Percentiles rank a stretch among this genome's conserved stretches.
Conservation (phyloP, 108 stramenopile genomes). For the Aureococcus anophagefferens region DNA sequence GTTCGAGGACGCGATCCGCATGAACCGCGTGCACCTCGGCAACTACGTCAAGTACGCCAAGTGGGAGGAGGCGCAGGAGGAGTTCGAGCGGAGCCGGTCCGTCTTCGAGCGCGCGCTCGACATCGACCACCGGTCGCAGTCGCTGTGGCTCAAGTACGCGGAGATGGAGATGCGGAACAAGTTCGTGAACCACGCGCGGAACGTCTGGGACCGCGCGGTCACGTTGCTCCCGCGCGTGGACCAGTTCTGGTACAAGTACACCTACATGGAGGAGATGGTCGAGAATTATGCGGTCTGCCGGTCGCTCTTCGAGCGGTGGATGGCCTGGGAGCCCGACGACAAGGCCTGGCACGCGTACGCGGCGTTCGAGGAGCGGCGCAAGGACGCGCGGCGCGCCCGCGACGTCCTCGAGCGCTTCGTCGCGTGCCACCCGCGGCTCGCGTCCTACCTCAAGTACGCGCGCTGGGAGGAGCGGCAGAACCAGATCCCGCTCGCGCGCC, state of each 20-base stretch:
- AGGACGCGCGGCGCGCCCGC: constrained; percentile 47
- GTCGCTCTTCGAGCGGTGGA: constrained; percentile 95
- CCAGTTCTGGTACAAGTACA: constrained; percentile 98
- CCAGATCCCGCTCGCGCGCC: constrained; percentile 76
- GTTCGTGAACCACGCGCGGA: constrained; percentile 94
- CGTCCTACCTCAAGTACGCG: constrained; percentile 85
- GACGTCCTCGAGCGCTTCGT: constrained; percentile 58
- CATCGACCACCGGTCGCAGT: constrained; percentile 74
- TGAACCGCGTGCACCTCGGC: constrained; percentile 82
- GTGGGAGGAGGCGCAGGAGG: constrained; percentile 95
- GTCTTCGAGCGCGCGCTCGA: constrained; percentile 96
- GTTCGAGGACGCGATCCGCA: constrained; percentile 89
- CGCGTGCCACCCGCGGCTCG: constrained; percentile 71
- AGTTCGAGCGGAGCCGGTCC: constrained; percentile 86
- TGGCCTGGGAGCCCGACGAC: constrained; percentile 97
- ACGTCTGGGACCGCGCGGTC: constrained; percentile 91
- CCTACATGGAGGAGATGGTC: constrained; percentile 97
- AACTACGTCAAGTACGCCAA: constrained; percentile 95
- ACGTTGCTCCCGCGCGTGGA: constrained; percentile 86
- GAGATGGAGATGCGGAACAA: constrained; percentile 96
- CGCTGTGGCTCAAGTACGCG: constrained; percentile 91
- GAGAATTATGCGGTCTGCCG: constrained; percentile 82
- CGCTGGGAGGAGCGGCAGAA: constrained; percentile 97
- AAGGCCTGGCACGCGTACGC: constrained; percentile 89
- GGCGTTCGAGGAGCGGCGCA: constrained; percentile 83